phyloP scores from a whole-genome alignment of 179 eudicot species.

The Silene vulgaris region DNA sequence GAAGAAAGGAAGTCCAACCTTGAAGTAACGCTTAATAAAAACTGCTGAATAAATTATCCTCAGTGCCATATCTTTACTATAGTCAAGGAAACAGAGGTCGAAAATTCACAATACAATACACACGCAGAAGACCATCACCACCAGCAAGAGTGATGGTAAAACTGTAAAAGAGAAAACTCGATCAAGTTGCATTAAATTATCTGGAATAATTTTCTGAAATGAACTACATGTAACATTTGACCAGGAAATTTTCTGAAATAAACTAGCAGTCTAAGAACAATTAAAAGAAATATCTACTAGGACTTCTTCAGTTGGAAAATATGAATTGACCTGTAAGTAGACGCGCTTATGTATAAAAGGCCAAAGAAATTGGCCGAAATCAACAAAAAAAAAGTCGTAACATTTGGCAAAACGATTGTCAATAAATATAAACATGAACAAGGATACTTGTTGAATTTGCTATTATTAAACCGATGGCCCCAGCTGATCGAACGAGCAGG shows the following conservation, averaged over 20 bases:
- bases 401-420: no score
- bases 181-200: no score
- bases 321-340: no score
- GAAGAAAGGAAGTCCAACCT: slow-evolving; percentile 41
- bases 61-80: slow-evolving; percentile 64
- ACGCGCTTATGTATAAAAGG: no score
- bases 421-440: neutral
- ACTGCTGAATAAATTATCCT: slow-evolving; percentile 77
- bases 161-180: no score
- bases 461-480: slow-evolving; percentile 77
- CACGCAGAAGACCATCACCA: neutral
- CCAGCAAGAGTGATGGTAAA: neutral
- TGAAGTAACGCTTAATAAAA: slow-evolving; percentile 76
- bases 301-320: no score
- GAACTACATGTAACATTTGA: no score
- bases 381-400: no score
- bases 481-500: slow-evolving; percentile 70
- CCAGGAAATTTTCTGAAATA: no score
- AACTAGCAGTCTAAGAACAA: neutral
- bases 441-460: slow-evolving; percentile 98
- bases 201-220: no score
- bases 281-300: no score
- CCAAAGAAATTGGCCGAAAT: no score
- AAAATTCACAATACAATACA: neutral
- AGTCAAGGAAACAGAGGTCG: slow-evolving; percentile 42